Evolutionary conservation across 2,329 filamentous ascomycete genomes (phyloP).

Genomic region (Alternaria metachromatica): DNA sequence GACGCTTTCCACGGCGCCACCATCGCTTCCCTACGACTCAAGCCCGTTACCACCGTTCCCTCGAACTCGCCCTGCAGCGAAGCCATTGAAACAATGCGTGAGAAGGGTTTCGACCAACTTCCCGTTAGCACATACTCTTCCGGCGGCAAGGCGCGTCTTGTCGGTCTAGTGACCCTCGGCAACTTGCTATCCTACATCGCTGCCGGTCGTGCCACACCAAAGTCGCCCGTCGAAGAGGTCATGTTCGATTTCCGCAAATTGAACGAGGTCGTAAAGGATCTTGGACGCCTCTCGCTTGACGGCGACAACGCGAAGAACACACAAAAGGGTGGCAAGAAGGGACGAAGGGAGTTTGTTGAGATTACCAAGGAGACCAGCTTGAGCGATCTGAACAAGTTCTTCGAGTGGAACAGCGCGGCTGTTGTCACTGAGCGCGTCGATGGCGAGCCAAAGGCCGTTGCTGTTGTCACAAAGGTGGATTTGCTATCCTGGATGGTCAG

Average conservation of each 20-base stretch:
- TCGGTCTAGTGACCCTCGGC: slow-evolving; percentile 91
- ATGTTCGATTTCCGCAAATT: slow-evolving; percentile 97
- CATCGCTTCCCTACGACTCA: slow-evolving; percentile 82
- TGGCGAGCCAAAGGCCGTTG: slow-evolving; percentile 75
- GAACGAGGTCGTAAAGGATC: slow-evolving; percentile 87
- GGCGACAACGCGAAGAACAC: slow-evolving; percentile 17
- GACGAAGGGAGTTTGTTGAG: slow-evolving; percentile 77
- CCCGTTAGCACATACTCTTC: slow-evolving; percentile 72
- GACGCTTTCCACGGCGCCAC: slow-evolving; percentile 81
- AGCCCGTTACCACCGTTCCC: slow-evolving; percentile 87
- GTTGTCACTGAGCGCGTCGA: slow-evolving; percentile 81
- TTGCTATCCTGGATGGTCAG: slow-evolving; percentile 85
- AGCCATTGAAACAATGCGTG: slow-evolving; percentile 97
- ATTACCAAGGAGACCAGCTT: slow-evolving; percentile 92
- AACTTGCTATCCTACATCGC: slow-evolving; percentile 93
- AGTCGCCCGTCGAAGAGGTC: slow-evolving; percentile 79
- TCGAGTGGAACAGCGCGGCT: slow-evolving; percentile 97
- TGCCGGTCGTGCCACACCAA: slow-evolving; percentile 75
- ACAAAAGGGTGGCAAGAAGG: slow-evolving; percentile 29
- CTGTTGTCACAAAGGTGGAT: slow-evolving; percentile 96
- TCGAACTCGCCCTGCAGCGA: slow-evolving; percentile 76
- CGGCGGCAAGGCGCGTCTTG: slow-evolving; percentile 72
- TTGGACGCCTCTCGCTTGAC: slow-evolving; percentile 49
- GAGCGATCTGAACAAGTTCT: slow-evolving; percentile 84
- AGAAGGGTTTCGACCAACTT: slow-evolving; percentile 97